Evolutionary conservation across 495 filamentous ascomycete species (phyloP).

Genomic region (Cairneyella variabilis): DNA sequence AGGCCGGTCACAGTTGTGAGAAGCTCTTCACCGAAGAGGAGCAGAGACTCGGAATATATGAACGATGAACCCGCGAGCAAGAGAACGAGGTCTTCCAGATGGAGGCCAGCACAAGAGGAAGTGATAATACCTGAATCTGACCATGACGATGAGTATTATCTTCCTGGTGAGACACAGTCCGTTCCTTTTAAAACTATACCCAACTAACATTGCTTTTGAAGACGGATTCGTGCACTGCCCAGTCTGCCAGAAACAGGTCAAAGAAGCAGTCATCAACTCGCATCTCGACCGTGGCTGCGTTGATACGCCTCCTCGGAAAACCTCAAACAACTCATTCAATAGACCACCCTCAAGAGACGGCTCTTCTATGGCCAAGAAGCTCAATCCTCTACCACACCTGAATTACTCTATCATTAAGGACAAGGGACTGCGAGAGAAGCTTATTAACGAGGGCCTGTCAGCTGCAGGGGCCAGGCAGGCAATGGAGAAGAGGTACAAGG

Average conservation of each 20-base stretch:
- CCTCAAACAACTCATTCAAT: constrained; percentile 13
- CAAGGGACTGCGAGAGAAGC: constrained; percentile 67
- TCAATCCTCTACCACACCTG: constrained; percentile 54
- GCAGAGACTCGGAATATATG: constrained; percentile 35
- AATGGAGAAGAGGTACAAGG: constrained; percentile 75
- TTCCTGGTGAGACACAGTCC: constrained; percentile 20
- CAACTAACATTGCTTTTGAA: constrained; percentile 32
- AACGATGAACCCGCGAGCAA: constrained; percentile 35
- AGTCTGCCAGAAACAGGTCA: constrained; percentile 74
- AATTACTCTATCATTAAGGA: constrained; percentile 84
- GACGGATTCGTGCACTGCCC: constrained; percentile 82
- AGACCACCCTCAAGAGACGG: neutral
- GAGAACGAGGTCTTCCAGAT: constrained; percentile 40
- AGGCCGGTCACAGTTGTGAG: constrained; percentile 27
- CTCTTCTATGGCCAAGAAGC: constrained; percentile 21
- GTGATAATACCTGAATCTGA: constrained; percentile 24
- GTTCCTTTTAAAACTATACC: neutral
- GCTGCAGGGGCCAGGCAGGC: constrained; percentile 58
- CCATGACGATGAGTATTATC: constrained; percentile 26
- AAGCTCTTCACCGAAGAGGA: constrained; percentile 18
- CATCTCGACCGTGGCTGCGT: constrained; percentile 62
- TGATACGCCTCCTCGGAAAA: constrained; percentile 23
- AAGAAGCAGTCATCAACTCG: constrained; percentile 61
- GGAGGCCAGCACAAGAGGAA: constrained; percentile 20
- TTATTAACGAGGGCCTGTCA: constrained; percentile 79